Evolutionary conservation across 306 rosid genomes (phyloP).

Genomic region (Prunus padus): DNA sequence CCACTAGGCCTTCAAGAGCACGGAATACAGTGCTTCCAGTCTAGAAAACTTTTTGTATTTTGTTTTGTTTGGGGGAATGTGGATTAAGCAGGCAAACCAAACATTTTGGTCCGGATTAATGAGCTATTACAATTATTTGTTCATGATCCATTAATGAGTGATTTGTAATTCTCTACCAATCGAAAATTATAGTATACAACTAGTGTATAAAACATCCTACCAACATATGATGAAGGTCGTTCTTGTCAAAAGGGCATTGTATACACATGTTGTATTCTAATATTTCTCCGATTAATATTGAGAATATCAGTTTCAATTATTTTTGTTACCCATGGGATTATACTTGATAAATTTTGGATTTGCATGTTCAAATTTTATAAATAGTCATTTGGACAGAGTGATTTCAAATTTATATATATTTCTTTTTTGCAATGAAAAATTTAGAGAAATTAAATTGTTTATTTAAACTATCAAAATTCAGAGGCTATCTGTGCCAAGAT

Average conservation of each 20-base stretch:
- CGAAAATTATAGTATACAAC: not conserved
- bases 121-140: constrained; percentile 1
- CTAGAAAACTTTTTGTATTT: constrained; percentile 19
- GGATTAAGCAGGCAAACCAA: not conserved
- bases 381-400: too few species aligned
- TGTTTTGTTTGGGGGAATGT: not conserved
- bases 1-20: constrained; percentile 56
- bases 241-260: not conserved
- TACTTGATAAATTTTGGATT: not conserved
- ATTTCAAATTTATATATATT: too few species aligned
- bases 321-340: not conserved
- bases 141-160: not conserved
- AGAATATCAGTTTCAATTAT: not conserved
- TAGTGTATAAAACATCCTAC: not conserved
- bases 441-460: too few species aligned
- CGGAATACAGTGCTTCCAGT: constrained; percentile 49
- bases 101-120: constrained; percentile 10
- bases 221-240: not conserved
- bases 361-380: not conserved
- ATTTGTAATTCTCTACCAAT: not conserved
- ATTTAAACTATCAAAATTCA: too few species aligned
- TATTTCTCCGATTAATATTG: not conserved
- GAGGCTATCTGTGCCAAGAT: too few species aligned
- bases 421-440: too few species aligned
- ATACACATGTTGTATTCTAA: not conserved